A percentile compares a stretch with the other conserved stretches of the same genome.
Evolutionary conservation across 1,284 basidiomycete species (phyloP).

Genomic region (Cryptococcus sp.): DNA sequence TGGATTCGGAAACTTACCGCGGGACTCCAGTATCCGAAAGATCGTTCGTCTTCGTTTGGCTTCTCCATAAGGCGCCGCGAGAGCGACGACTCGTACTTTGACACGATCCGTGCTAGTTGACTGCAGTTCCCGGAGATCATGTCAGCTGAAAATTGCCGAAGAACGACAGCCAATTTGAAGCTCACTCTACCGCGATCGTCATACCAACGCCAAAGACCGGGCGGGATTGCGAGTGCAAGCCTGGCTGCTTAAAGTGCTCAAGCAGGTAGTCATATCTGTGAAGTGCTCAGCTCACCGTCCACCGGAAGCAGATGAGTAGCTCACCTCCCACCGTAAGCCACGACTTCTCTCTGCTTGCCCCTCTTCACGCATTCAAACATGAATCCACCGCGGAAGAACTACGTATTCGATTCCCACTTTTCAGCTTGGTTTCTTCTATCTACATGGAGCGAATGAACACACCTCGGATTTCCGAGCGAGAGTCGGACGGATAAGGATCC

Average conservation of each 20-base stretch:
- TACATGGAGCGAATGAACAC: not conserved
- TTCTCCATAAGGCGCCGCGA: constrained; percentile 52
- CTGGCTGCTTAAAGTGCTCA: constrained; percentile 55
- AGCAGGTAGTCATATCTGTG: constrained; percentile 57
- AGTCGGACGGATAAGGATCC: constrained; percentile 56
- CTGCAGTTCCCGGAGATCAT: constrained; percentile 15
- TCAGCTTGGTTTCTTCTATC: constrained; percentile 1
- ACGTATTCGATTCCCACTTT: not conserved
- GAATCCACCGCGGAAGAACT: constrained; percentile 57
- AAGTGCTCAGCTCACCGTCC: constrained; percentile 11
- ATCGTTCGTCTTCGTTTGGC: constrained; percentile 53
- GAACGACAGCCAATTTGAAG: not conserved
- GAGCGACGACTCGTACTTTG: constrained; percentile 52
- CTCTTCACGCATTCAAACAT: constrained; percentile 58
- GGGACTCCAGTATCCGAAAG: constrained; percentile 54
- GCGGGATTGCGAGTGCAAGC: constrained; percentile 37
- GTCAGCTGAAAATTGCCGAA: not conserved
- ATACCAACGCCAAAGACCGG: constrained; percentile 57
- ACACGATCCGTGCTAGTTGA: constrained; percentile 55
- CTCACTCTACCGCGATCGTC: constrained; percentile 56
- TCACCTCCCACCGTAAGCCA: constrained; percentile 55
- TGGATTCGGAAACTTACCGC: constrained; percentile 23
- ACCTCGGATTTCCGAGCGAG: constrained; percentile 44
- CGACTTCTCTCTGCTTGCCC: constrained; percentile 56
- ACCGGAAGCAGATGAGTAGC: constrained; percentile 13